Conservation (phyloP, 768 basidiomycete species). For the Podaxis sp. region DNA sequence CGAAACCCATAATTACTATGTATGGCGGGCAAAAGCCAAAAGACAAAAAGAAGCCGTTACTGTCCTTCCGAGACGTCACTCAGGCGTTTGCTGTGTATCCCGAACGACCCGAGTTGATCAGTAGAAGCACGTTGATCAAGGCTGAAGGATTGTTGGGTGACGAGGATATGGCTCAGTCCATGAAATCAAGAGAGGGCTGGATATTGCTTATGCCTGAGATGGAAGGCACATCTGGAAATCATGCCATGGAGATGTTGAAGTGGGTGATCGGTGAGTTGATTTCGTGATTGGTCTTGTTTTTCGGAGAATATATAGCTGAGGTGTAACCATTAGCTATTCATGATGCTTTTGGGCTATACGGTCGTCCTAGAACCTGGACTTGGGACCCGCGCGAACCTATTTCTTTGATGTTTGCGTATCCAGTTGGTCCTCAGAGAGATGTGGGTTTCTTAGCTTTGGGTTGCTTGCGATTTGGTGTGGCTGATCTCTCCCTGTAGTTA, state of each 20-base stretch:
- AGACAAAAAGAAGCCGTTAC: slow-evolving; percentile 66
- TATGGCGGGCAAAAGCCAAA: slow-evolving; percentile 63
- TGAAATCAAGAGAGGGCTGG: slow-evolving; percentile 79
- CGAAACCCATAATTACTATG: slow-evolving; percentile 47
- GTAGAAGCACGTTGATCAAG: slow-evolving; percentile 86
- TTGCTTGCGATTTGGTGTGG: background rate
- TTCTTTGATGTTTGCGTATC: slow-evolving; percentile 93
- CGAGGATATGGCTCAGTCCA: slow-evolving; percentile 60
- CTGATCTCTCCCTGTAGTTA: slow-evolving; percentile 38
- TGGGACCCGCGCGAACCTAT: slow-evolving; percentile 84
- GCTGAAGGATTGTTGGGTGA: slow-evolving; percentile 81
- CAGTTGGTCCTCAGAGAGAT: slow-evolving; percentile 77
- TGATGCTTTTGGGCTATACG: slow-evolving; percentile 85
- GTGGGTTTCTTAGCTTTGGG: slow-evolving; percentile 40
- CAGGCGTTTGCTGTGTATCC: slow-evolving; percentile 96
- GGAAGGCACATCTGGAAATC: slow-evolving; percentile 48
- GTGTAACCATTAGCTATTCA: slow-evolving; percentile 55
- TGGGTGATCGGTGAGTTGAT: slow-evolving; percentile 76
- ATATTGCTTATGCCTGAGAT: slow-evolving; percentile 87
- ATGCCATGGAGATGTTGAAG: slow-evolving; percentile 80
- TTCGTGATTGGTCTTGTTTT: background rate
- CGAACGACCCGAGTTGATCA: slow-evolving; percentile 90
- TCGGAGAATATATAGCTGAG: slow-evolving; percentile 2
- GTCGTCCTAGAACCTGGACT: slow-evolving; percentile 77
- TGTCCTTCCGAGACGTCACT: slow-evolving; percentile 65